These are phyloP conservation scores for Colletotrichum somersetense DNA, from an alignment of 2,329 filamentous ascomycete species.

Conservation along the genomic window DNA sequence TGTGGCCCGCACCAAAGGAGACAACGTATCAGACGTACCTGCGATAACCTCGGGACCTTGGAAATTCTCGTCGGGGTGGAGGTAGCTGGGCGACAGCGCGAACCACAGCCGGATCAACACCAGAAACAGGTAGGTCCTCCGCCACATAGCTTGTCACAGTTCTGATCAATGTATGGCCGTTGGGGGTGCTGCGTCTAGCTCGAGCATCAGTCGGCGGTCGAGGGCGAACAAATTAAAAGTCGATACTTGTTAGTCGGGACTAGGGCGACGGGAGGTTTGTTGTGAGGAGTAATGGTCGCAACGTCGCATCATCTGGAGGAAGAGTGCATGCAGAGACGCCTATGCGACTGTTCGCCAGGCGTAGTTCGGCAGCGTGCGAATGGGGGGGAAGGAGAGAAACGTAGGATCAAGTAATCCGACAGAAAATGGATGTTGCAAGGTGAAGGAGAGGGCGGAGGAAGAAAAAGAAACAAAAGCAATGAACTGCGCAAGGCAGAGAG, in stretches of 20 bases:
- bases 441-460: constrained; percentile 20
- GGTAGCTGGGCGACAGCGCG: constrained; percentile 92
- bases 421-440: constrained; percentile 11
- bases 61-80: constrained; percentile 99
- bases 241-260: constrained; percentile 16
- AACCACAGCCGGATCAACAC: constrained; percentile 92
- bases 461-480: constrained; percentile 20
- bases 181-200: constrained; percentile 41
- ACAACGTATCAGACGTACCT: constrained; percentile 69
- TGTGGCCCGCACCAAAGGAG: not conserved
- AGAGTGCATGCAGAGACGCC: constrained; percentile 28
- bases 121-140: constrained; percentile 87
- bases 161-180: constrained; percentile 30
- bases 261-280: constrained; percentile 15
- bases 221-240: constrained; percentile 6
- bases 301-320: constrained; percentile 40
- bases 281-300: constrained; percentile 29
- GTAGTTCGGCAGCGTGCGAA: not conserved
- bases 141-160: constrained; percentile 77
- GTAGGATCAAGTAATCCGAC: constrained; percentile 12
- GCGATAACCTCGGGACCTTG: constrained; percentile 98
- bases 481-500: constrained; percentile 7
- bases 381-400: constrained; percentile 3
- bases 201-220: constrained; percentile 43
- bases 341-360: constrained; percentile 19